These are phyloP conservation scores for Epichloe gansuensis DNA, from an alignment of 2,329 filamentous ascomycete genomes.

Conservation along the genomic window DNA sequence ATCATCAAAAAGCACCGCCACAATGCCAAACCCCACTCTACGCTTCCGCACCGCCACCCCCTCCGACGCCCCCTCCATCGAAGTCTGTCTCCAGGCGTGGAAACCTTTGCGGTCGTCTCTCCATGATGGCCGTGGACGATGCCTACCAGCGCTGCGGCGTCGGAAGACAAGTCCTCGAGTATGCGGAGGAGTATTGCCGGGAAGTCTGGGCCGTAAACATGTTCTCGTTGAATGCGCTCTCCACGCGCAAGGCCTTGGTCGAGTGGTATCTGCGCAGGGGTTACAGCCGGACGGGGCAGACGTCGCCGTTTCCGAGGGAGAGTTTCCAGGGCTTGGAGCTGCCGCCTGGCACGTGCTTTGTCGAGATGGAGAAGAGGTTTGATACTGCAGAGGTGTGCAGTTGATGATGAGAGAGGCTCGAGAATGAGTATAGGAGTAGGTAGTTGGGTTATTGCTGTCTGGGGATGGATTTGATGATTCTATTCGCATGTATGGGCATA, in stretches of 20 bases:
- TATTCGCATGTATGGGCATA: no score
- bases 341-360: constrained; percentile 20
- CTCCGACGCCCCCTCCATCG: constrained; percentile 7
- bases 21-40: background rate
- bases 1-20: background rate
- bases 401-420: no score
- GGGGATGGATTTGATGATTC: no score
- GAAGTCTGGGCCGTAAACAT: constrained; percentile 15
- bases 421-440: no score
- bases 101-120: constrained; percentile 16
- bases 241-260: constrained; percentile 19
- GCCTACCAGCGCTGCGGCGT: constrained; percentile 18
- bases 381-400: no score
- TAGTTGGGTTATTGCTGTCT: no score
- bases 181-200: constrained; percentile 20
- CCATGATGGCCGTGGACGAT: constrained; percentile 23
- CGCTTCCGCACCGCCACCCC: background rate
- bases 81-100: constrained; percentile 16
- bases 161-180: constrained; percentile 18
- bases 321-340: constrained; percentile 7
- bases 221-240: constrained; percentile 22
- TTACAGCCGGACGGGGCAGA: constrained; percentile 21
- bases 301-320: constrained; percentile 19
- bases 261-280: constrained; percentile 24
- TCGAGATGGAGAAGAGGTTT: constrained; percentile 22